Evolutionary conservation across 495 filamentous ascomycete genomes (phyloP).

Genomic region (Xylaria palmicola): DNA sequence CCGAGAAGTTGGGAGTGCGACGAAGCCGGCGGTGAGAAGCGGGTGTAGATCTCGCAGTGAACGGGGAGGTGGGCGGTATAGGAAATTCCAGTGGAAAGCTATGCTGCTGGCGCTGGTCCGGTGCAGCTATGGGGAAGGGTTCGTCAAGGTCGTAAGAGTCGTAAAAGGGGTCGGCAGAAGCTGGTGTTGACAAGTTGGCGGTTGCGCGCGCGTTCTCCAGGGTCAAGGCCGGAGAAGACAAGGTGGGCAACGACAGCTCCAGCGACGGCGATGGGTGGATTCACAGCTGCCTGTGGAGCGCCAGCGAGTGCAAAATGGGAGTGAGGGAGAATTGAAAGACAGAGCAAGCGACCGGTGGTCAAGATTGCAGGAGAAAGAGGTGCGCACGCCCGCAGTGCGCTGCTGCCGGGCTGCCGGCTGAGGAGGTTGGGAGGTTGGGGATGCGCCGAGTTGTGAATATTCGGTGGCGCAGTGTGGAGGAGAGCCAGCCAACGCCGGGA

Average conservation of each 20-base stretch:
- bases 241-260: conserved; percentile 31
- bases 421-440: conserved; percentile 21
- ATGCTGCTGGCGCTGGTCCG: conserved; percentile 46
- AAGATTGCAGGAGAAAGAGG: background rate
- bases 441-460: conserved; percentile 18
- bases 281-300: background rate
- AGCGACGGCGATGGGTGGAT: conserved; percentile 6
- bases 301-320: background rate
- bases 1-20: conserved; percentile 47
- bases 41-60: conserved; percentile 35
- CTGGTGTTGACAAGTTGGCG: conserved; percentile 43
- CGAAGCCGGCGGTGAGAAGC: conserved; percentile 44
- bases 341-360: too few relatives aligned
- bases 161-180: conserved; percentile 29
- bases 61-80: conserved; percentile 28
- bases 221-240: conserved; percentile 41
- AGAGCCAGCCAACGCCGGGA: too few relatives aligned
- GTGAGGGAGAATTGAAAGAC: background rate
- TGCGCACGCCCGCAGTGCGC: background rate
- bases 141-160: conserved; percentile 46
- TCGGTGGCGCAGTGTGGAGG: conserved; percentile 20
- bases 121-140: conserved; percentile 24
- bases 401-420: background rate
- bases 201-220: conserved; percentile 35
- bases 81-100: conserved; percentile 32